phyloP scores from a whole-genome alignment of 257 asterid species.

The Salvia miltiorrhiza region DNA sequence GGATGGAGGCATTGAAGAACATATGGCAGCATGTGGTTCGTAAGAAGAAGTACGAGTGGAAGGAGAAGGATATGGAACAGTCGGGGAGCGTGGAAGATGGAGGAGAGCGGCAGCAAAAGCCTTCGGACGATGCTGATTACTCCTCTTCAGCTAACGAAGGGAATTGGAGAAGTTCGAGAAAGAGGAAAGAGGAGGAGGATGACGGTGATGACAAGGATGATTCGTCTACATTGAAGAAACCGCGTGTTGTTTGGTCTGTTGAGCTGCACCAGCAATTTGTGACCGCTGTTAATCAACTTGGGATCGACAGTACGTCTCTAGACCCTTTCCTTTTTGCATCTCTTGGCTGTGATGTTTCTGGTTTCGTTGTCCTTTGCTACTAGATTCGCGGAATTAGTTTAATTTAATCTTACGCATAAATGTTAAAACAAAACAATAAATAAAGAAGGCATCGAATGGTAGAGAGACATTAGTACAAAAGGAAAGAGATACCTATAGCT shows the following conservation, averaged over 20 bases:
- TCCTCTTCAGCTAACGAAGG: constrained; percentile 79
- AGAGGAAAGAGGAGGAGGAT: constrained; percentile 50
- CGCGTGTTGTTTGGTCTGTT: constrained; percentile 55
- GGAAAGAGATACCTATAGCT: neutral
- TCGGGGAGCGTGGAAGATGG: constrained; percentile 74
- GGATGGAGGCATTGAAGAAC: constrained; percentile 87
- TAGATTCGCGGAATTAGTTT: too few relatives aligned
- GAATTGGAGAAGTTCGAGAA: constrained; percentile 58
- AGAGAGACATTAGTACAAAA: too few relatives aligned
- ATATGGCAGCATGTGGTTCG: constrained; percentile 96
- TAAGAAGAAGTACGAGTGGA: constrained; percentile 65
- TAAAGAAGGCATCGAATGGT: too few relatives aligned
- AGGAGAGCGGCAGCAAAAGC: constrained; percentile 55
- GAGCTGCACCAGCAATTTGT: constrained; percentile 66
- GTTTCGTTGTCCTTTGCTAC: neutral
- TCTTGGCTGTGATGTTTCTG: neutral
- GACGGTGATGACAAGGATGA: constrained; percentile 34
- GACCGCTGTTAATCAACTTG: constrained; percentile 51
- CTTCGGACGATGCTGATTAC: constrained; percentile 59
- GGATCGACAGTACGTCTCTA: constrained; percentile 41
- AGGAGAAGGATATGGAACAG: constrained; percentile 62
- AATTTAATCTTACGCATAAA: too few relatives aligned
- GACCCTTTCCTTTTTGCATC: neutral
- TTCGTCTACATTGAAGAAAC: constrained; percentile 40
- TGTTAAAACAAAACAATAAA: too few relatives aligned